These are phyloP conservation scores for Phialophora chinensis DNA, from an alignment of 2,329 filamentous ascomycete species.

Conservation along the genomic window DNA sequence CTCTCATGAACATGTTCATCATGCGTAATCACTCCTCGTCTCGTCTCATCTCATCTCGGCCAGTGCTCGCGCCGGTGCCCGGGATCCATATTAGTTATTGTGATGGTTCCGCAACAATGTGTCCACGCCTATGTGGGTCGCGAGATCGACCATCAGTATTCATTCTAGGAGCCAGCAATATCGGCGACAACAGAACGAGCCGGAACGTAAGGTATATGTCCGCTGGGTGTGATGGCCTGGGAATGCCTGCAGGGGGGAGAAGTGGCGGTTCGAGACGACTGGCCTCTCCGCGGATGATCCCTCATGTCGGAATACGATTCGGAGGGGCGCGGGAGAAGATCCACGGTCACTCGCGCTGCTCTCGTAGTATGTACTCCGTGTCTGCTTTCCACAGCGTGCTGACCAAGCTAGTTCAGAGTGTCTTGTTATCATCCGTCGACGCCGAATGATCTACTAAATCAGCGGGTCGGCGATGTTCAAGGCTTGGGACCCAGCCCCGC, in stretches of 20 bases:
- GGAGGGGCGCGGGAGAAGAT: neutral
- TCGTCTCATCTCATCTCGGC: neutral
- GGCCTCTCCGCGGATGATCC: neutral
- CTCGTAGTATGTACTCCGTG: neutral
- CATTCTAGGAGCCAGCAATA: neutral
- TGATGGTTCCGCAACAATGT: neutral
- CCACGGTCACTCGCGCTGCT: neutral
- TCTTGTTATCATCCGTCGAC: neutral
- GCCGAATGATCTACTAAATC: neutral
- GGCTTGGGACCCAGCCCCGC: conserved; percentile 10
- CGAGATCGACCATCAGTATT: neutral
- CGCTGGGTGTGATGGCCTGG: neutral
- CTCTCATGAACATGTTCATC: neutral
- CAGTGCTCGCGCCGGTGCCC: neutral
- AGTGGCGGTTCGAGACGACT: neutral
- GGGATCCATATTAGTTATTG: neutral
- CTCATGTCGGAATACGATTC: neutral
- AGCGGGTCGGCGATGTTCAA: neutral
- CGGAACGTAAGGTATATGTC: neutral
- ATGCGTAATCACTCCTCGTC: neutral
- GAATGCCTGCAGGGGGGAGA: neutral
- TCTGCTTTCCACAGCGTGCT: neutral
- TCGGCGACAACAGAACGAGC: neutral
- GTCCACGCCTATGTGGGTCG: neutral
- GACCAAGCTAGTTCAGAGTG: neutral